Evolutionary conservation across 345 rosid species (phyloP), one percentile per base, ranked within the genome.

Genomic region (Populus nigra): DNA sequence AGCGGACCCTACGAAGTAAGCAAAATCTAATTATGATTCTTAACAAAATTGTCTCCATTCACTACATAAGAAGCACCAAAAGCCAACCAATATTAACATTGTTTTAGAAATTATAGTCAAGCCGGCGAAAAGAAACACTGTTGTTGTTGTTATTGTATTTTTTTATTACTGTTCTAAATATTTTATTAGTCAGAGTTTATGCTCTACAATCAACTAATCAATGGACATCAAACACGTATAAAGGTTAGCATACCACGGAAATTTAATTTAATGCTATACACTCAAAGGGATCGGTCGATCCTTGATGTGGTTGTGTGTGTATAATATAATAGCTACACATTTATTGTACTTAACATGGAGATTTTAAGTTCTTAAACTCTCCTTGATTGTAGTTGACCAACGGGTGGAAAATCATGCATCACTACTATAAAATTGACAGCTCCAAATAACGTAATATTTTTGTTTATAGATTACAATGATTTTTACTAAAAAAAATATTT

Each of bases 111-210:
- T 75, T 69, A 63, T 69, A 63, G 77, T 77, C 84, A 85, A 85
- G 82, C 84, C 82, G 85, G 78, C 85, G 82, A 76, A 73, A 74
- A 74, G 50, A 39, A 45, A 39, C 23, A 29, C 43, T 43, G 3
- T 62, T 20, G 16, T 2, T 62, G 23, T 63, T 20, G 11, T 63
- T 63, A 0, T 63, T 63, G 5, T 63, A 25, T 27, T 10, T 23
- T 10, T 63, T 3, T 4, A 27, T 63, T 29, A 27, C 35, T 22
- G 16, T 63, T 3, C 33, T 25, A 63, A 63, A 63, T 63, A 13
- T 63, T 63, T 11, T 27, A 27, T 29, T 63, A 27, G 33, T 12
- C 49, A 12, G 49, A 45, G 4, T 45, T 45, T 15, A 4, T 45
- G 50, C 50, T 45, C 18, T 45, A 45, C 50, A 45, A 15, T 45